Percentiles rank a stretch among this genome's conserved stretches.
These are phyloP conservation scores for Amaranthus hypochondriacus DNA, from an alignment of 148 eudicot genomes.

Conservation along the genomic window DNA sequence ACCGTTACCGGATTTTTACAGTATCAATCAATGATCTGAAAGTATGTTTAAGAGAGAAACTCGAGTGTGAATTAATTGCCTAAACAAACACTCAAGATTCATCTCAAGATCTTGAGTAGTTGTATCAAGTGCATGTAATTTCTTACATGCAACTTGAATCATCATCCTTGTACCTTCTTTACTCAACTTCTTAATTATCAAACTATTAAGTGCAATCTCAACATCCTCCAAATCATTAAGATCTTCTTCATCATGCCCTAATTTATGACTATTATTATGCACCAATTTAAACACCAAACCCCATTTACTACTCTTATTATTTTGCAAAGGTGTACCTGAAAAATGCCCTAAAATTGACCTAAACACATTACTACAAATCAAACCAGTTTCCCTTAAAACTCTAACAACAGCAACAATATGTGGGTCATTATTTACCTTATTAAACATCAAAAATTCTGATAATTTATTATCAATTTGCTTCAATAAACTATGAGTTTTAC, in stretches of 20 bases:
- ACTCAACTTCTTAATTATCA: constrained; percentile 10
- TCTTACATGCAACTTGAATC: constrained; percentile 24
- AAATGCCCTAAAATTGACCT: constrained; percentile 29
- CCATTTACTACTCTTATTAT: constrained; percentile 25
- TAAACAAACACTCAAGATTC: constrained; percentile 42
- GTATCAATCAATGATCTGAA: constrained; percentile 22
- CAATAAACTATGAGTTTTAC: constrained; percentile 21
- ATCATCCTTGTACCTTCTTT: constrained; percentile 11
- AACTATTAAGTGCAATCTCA: constrained; percentile 24
- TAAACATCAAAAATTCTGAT: background rate
- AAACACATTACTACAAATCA: constrained; percentile 27
- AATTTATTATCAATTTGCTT: constrained; percentile 34
- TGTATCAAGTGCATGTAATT: constrained; percentile 34
- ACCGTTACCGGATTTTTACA: no score
- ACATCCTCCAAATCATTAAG: constrained; percentile 28
- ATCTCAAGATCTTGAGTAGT: constrained; percentile 35
- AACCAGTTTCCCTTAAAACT: constrained; percentile 33
- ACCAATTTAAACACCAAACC: constrained; percentile 37
- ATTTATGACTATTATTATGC: constrained; percentile 12
- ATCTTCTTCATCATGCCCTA: background rate
- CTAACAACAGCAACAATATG: constrained; percentile 32
- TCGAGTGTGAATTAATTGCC: constrained; percentile 39
- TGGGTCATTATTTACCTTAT: constrained; percentile 21
- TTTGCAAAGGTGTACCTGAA: constrained; percentile 25
- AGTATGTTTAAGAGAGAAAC: constrained; percentile 50